Evolutionary conservation across 345 rosid species (phyloP), one percentile per base, ranked within the genome.

Genomic region (Euphorbia lathyris): DNA sequence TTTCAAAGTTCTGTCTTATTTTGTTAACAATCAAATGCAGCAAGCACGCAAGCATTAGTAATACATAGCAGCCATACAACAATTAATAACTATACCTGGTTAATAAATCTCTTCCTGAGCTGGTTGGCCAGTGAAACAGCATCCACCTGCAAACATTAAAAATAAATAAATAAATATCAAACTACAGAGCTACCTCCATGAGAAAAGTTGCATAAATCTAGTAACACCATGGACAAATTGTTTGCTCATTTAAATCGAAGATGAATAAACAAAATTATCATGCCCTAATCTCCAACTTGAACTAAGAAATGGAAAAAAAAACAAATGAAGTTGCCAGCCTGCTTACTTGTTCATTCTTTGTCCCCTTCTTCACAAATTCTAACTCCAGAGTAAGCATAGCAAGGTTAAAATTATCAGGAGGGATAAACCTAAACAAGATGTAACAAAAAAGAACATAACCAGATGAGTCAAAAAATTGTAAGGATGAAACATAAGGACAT

Each of bases 281-380:
- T 3, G 32, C 50, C 23, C 7, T 3, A 26, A 12, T 25, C 26
- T 27, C 9, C 57, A 48, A 27, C 30, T 65, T 65, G n/a, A 9
- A 27, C 14, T 19, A 70, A 22, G 19, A 9, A 7, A 22, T 7
- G 65, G 9, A 7, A 61, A 9, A 61, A 9, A 36, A 25, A 19
- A 64, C 43, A 9, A 22, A 22, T 36, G 13, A 61, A 38, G 2
- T 2, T 36, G 9, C 10, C 1, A 17, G 40, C 50, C 5, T 14
- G 19, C 68, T 70, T 66, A 86, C 99, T 86, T 89, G 92, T 80
- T 96, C 99, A 78, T 40, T 92, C 82, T 84, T 92, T 43, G 92
- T 85, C 42, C 97, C 98, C 77, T 83, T 92, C 77, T 96, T 96
- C 19, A 92, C 96, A 75, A 96, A 96, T 72, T 96, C 98, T 77